Evolutionary conservation across 768 basidiomycete genomes (phyloP), one percentile per base, ranked within the genome.

Genomic region (Cystofilobasidium macerans): DNA sequence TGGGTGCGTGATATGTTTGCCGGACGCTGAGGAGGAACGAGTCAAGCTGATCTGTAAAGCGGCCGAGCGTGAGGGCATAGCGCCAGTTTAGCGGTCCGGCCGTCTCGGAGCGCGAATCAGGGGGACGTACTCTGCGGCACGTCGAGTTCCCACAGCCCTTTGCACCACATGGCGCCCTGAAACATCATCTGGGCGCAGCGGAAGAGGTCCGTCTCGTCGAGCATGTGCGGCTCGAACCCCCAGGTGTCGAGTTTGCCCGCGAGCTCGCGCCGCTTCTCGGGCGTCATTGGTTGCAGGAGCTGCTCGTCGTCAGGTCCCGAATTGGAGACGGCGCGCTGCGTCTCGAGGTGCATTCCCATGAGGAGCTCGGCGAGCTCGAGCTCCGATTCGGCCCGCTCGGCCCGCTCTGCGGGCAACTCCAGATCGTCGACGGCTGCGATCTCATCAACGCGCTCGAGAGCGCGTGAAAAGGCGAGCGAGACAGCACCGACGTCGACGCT

Each of bases 401-500:
- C 28, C n/a, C 54, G 9, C 32, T 62, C 60, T 24, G 60, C 28
- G 36, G 14, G 1, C 12, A 30, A 63, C 18, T 62, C 61, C 35
- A 53, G 60, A 28, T 54, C 68, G 57, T 65, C 61, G 58, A 28
- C 63, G 48, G 38, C 65, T 3, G 64, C 38, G 61, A 69, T 51
- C 57, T 65, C 45, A 62, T 70, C 83, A 61, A 69, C 32, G 61
- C 61, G 40, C 57, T 70, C 38, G 64, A 62, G 28, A 54, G 69
- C 53, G 60, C 62, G 24, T 30, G 75, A 62, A 54, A 87, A 82
- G 0, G 90, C 89, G 57, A 90, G 84, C 65, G 85, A 84, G 66
- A 97, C 81, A 36, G 91, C 92, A 16, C 92, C 92, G 48, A 89
- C 82, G 76, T 97, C 92, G 64, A 92, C 89, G 73, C 88, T 91